These are phyloP conservation scores for Letharia lupina DNA, from an alignment of 495 filamentous ascomycete species.

Conservation along the genomic window DNA sequence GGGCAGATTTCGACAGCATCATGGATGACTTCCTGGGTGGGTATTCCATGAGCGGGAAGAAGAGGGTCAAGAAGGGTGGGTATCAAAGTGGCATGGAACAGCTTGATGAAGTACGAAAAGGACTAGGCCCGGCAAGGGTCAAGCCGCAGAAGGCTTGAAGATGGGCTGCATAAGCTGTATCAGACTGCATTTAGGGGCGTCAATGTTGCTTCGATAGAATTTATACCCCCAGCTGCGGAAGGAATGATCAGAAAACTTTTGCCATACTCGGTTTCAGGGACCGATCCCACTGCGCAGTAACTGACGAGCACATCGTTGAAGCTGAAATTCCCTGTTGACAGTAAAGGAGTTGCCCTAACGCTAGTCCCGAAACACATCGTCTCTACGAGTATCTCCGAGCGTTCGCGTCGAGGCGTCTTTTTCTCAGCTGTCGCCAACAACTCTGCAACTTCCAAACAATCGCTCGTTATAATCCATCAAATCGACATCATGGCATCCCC, in stretches of 20 bases:
- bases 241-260: background rate
- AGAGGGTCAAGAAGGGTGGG: slow-evolving; percentile 72
- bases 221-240: slow-evolving; percentile 6
- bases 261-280: background rate
- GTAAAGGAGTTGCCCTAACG: background rate
- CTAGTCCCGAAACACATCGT: background rate
- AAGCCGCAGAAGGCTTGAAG: slow-evolving; percentile 8
- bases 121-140: slow-evolving; percentile 66
- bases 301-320: background rate
- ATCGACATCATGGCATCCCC: slow-evolving; percentile 49
- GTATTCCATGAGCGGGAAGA: slow-evolving; percentile 70
- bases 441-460: background rate
- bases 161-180: background rate
- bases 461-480: background rate
- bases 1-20: slow-evolving; percentile 73
- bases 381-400: background rate
- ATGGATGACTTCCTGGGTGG: slow-evolving; percentile 87
- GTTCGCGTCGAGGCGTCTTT: background rate
- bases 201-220: background rate
- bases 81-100: slow-evolving; percentile 74
- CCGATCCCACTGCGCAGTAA: too few species aligned
- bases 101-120: slow-evolving; percentile 81
- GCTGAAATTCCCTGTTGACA: background rate
- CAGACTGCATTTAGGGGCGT: slow-evolving; percentile 9
- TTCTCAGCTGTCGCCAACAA: background rate